Percentiles rank a stretch among this genome's conserved stretches.
Conservation (phyloP, 1,284 basidiomycete species). For the Cystobasidiaceae sp. region DNA sequence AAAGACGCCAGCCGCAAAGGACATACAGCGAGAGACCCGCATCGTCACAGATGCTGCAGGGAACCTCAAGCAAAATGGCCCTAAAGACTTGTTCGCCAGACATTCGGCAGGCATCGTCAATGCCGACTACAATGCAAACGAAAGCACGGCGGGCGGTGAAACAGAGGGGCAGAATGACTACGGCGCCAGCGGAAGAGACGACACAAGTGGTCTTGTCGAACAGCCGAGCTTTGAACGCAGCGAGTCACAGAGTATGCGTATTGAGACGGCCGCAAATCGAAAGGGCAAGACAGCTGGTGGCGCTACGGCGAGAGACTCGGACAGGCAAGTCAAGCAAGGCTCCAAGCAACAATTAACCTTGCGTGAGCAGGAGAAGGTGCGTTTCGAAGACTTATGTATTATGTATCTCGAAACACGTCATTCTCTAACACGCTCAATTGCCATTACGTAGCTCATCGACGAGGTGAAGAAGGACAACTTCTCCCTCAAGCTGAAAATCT, state of each 20-base stretch:
- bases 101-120: constrained; percentile 9
- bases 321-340: not conserved
- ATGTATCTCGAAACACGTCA: not conserved
- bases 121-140: not conserved
- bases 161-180: not conserved
- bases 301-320: not conserved
- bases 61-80: constrained; percentile 5
- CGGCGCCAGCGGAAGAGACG: not conserved
- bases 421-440: not conserved
- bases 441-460: constrained; percentile 68
- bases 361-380: constrained; percentile 88
- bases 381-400: constrained; percentile 38
- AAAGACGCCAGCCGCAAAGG: constrained; percentile 21
- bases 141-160: not conserved
- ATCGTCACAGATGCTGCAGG: constrained; percentile 25
- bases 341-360: constrained; percentile 60
- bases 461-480: constrained; percentile 92
- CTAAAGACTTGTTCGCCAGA: constrained; percentile 20
- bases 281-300: not conserved
- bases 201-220: not conserved
- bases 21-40: constrained; percentile 1
- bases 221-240: constrained; percentile 28
- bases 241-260: constrained; percentile 18
- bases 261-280: not conserved
- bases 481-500: constrained; percentile 85